Base-by-base conservation (phyloP, 1,139 yeast species). In the Scheffersomyces stambukii region DNA sequence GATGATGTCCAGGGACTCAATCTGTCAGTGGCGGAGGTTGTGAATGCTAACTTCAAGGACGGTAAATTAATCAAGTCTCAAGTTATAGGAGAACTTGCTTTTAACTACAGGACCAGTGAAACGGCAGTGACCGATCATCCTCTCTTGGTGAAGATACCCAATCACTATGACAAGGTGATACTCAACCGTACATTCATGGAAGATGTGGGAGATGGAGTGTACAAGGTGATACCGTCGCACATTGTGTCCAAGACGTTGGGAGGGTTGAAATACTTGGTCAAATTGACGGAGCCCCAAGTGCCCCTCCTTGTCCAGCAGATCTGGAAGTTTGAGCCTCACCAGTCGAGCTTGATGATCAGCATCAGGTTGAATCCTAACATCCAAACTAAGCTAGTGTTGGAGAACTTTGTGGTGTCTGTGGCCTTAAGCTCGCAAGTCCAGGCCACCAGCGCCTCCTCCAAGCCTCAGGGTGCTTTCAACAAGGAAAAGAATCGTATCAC, bases 401-500 rank as follows among this genome's bases (percentile, higher is more conserved):
- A 74, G 14, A 82, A 81, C 44, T 64, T 88, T 29, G 69, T 77
- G 18, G 77, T 89, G 7, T 75, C 84, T 8, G 94, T 84, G 5
- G 77, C 88, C 4, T 53, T 67, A 35, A 54, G 50, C 25, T 30
- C 39, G 12, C 44, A 47, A 10, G 60, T 66, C 21, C 72, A 77
- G 15, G 68, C 81, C 3, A 60, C 70, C 1, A 71, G 86, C 15
- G 96, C 96, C 1, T 77, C 88, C 37, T 82, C 95, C 8, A 84
- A 83, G 49, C 97, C 97, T 4, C 79, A 83, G 33, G 97, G 96
- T 29, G 75, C 93, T 1, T 86, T 86, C 64, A 85, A 81, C 56
- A 80, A 76, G 50, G 96, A 85, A 27, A 79, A 77, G 48, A 82
- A 77, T 45, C 75, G 96, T 55, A 80, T 89, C 33, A 81, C 91